phyloP scores from a whole-genome alignment of 345 rosid genomes.

The Rubroshorea leprosula region DNA sequence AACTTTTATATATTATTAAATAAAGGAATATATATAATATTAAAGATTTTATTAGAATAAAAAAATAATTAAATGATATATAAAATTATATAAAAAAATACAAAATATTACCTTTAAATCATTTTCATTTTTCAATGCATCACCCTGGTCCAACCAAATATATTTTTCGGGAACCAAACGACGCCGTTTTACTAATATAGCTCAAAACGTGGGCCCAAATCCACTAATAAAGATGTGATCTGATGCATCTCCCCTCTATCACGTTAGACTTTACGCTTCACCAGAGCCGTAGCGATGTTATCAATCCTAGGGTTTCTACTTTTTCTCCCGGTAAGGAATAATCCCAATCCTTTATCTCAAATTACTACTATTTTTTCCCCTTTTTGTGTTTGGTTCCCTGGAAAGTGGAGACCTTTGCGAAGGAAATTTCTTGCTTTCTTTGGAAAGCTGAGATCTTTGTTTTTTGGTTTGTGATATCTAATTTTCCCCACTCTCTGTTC shows the following conservation, averaged over 20 bases:
- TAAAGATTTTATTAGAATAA: too few relatives aligned
- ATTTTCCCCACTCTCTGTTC: background rate
- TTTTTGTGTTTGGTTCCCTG: constrained; percentile 5
- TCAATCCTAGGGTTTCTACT: constrained; percentile 33
- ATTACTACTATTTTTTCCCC: background rate
- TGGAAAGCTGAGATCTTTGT: background rate
- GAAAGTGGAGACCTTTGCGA: constrained; percentile 3
- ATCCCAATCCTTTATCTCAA: background rate
- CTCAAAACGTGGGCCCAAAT: background rate
- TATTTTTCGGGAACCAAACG: too few relatives aligned
- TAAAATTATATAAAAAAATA: too few relatives aligned
- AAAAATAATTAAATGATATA: too few relatives aligned
- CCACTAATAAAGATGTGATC: constrained; percentile 17
- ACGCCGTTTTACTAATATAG: background rate
- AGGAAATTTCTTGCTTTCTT: background rate
- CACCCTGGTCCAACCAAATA: too few relatives aligned
- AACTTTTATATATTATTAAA: too few relatives aligned
- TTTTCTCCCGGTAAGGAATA: constrained; percentile 16
- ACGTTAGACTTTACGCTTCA: constrained; percentile 18
- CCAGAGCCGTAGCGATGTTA: constrained; percentile 7
- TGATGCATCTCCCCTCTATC: constrained; percentile 31
- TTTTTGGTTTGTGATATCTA: background rate
- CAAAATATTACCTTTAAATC: too few relatives aligned
- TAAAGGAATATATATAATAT: too few relatives aligned
- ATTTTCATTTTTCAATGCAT: too few relatives aligned